These are phyloP conservation scores for Ceratonia siliqua DNA, from an alignment of 306 rosid species.

Conservation along the genomic window DNA sequence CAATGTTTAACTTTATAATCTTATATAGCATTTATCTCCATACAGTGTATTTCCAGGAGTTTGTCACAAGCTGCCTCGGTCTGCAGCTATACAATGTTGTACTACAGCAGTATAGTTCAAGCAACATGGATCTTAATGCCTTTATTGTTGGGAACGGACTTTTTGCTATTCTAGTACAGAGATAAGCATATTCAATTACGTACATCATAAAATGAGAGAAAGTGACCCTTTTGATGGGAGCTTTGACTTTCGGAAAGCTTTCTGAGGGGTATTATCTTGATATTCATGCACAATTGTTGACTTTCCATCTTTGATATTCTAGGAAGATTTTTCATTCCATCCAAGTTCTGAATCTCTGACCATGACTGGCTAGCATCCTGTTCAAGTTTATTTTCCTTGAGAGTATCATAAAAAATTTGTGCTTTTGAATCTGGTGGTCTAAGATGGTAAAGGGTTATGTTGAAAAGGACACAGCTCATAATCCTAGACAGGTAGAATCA, in stretches of 20 bases:
- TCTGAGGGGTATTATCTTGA: not conserved
- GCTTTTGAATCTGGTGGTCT: not conserved
- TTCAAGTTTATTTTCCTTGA: not conserved
- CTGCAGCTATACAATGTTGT: conserved; percentile 23
- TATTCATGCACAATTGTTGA: conserved; percentile 1
- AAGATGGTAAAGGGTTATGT: not conserved
- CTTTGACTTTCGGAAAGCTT: not conserved
- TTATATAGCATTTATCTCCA: conserved; percentile 25
- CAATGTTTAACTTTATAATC: conserved; percentile 19
- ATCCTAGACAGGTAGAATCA: too few relatives aligned
- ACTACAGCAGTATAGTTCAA: conserved; percentile 15
- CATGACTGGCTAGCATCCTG: not conserved
- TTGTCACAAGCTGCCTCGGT: conserved; percentile 30
- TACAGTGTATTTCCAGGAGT: conserved; percentile 52
- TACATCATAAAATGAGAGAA: not conserved
- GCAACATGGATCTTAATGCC: not conserved
- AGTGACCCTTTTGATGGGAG: conserved; percentile 1
- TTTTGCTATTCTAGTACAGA: not conserved
- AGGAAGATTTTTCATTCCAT: not conserved
- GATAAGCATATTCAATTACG: not conserved
- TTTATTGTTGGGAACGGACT: not conserved
- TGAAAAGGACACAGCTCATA: not conserved
- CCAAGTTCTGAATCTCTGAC: not conserved
- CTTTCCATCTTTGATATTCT: not conserved
- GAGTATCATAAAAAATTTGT: not conserved